These are phyloP conservation scores for Microcos paniculata DNA, from an alignment of 345 rosid species.

Conservation along the genomic window DNA sequence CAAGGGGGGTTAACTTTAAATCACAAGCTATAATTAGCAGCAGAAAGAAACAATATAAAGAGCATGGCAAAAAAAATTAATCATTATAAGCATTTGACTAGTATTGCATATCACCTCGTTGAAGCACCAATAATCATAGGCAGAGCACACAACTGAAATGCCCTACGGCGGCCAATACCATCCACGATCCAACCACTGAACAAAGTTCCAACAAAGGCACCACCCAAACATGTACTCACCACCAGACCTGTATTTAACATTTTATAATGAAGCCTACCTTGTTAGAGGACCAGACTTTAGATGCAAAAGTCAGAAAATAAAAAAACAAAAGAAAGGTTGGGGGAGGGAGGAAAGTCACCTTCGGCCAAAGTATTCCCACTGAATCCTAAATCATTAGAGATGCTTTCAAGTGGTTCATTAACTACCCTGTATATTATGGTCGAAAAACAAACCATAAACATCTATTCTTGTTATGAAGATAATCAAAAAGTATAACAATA, in stretches of 20 bases:
- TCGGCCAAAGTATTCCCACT: constrained; percentile 85
- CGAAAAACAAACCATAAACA: constrained; percentile 4
- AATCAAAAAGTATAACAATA: not conserved
- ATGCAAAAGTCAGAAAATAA: not conserved
- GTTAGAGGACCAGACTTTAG: not conserved
- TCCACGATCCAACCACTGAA: constrained; percentile 89
- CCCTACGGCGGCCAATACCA: constrained; percentile 79
- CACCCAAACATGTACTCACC: constrained; percentile 91
- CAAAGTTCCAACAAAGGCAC: constrained; percentile 78
- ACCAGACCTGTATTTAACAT: constrained; percentile 63
- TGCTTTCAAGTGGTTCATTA: constrained; percentile 93
- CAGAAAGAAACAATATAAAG: not conserved
- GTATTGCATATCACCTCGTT: constrained; percentile 46
- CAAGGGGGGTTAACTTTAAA: not conserved
- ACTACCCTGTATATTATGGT: constrained; percentile 57
- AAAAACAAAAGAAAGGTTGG: not conserved
- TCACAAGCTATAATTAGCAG: not conserved
- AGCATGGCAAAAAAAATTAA: not conserved
- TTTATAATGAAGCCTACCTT: constrained; percentile 1
- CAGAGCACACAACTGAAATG: constrained; percentile 84
- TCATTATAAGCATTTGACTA: constrained; percentile 13
- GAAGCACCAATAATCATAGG: constrained; percentile 93
- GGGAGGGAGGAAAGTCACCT: constrained; percentile 44
- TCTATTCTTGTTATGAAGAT: not conserved
- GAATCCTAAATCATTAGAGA: constrained; percentile 84